These are phyloP conservation scores for Cavenderia fasciculata DNA, from an alignment of 78 protist species.

Conservation along the genomic window DNA sequence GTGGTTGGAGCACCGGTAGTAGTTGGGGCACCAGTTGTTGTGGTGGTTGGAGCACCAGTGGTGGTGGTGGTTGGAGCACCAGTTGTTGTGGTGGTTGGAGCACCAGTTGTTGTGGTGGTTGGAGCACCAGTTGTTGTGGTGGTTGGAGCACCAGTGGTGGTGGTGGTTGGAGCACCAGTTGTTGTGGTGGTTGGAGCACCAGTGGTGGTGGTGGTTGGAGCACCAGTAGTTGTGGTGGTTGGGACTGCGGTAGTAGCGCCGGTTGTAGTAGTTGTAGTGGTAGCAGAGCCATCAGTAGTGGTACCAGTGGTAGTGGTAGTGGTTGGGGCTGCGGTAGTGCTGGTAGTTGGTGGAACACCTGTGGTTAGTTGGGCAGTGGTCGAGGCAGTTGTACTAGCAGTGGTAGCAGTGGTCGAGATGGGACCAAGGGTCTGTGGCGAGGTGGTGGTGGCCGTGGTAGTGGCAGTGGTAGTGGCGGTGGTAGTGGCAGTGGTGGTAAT, in stretches of 20 bases:
- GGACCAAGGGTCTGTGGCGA: neutral
- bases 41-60: neutral
- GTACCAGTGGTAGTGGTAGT: neutral
- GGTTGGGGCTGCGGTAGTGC: neutral
- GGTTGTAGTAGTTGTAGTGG: no score
- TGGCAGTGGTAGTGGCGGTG: neutral
- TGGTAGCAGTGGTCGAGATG: neutral
- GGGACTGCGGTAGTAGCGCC: neutral
- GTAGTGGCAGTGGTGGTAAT: neutral
- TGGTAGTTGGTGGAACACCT: neutral
- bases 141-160: neutral
- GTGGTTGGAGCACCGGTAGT: slow-evolving; percentile 7
- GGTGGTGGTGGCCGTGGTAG: neutral
- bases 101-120: no score
- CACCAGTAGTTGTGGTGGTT: neutral
- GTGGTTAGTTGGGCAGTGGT: neutral
- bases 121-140: neutral
- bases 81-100: neutral
- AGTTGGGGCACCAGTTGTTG: neutral
- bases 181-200: no score
- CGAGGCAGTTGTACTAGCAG: neutral
- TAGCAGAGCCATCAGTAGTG: neutral
- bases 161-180: neutral
- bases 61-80: neutral
- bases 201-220: no score